Evolutionary conservation across 169 alveolate genomes (phyloP).

Genomic region (Condylostoma magnum): DNA sequence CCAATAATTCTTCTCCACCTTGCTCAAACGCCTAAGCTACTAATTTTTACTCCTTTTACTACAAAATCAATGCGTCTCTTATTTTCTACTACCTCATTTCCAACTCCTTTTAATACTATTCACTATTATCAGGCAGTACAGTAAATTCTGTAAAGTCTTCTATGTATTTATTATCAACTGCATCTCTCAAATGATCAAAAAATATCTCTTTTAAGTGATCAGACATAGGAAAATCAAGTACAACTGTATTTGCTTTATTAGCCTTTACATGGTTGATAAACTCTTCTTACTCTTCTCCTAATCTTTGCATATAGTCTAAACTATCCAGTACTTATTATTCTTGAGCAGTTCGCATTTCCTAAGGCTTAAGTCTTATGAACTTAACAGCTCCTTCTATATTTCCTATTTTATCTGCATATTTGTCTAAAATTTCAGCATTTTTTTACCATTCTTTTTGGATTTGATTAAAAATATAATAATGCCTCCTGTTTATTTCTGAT

Average conservation of each 20-base stretch:
- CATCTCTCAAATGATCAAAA: not conserved
- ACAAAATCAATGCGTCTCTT: conserved; percentile 22
- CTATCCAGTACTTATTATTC: conserved; percentile 4
- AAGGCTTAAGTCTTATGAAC: not conserved
- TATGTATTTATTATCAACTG: not conserved
- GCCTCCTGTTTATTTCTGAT: not conserved
- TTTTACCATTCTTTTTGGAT: not conserved
- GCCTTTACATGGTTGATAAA: not conserved
- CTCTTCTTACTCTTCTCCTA: not conserved
- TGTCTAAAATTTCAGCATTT: not conserved
- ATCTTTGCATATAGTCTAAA: conserved; percentile 4
- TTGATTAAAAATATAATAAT: not conserved
- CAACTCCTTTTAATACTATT: not conserved
- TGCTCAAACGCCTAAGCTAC: not conserved
- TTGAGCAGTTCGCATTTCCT: conserved; percentile 4
- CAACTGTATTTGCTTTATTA: not conserved
- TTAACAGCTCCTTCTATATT: not conserved
- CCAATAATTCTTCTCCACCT: conserved; percentile 6
- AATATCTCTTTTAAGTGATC: not conserved
- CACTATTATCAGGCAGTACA: conserved; percentile 25
- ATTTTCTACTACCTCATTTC: conserved; percentile 23
- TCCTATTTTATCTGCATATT: conserved; percentile 7
- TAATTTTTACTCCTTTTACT: not conserved
- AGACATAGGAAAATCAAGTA: conserved; percentile 25
- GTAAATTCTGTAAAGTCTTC: not conserved